Evolutionary conservation across 495 filamentous ascomycete genomes (phyloP), one percentile per base, ranked within the genome.

Genomic region (Penicillium atrosanguineum): DNA sequence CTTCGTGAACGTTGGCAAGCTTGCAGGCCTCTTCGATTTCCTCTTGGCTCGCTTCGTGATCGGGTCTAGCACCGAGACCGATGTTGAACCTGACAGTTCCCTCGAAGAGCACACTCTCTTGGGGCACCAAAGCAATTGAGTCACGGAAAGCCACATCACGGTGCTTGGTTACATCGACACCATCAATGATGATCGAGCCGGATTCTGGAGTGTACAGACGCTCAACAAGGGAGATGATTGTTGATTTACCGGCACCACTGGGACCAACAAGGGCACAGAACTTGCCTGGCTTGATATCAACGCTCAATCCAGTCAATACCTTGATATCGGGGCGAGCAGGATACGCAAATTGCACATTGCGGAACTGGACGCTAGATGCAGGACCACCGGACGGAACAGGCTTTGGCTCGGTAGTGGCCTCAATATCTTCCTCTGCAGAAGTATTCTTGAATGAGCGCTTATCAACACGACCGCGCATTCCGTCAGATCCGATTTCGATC

Each of bases 211-310:
- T 70, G 66, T 86, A 86, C 61, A 84, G 77, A 20, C 81, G 77
- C 55, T 87, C 83, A 3, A 85, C 65, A 6, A 87, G 68, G 0
- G 77, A 77, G 45, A 87, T 79, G 21, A 83, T 80, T 1, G 83
- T 83, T 3, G 77, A 80, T 63, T 87, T 87, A 31, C 84, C 84
- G 44, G 79, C 79, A 21, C 84, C 84, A 25, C 77, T 81, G 9
- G 80, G 77, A 1, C 84, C 84, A 25, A 86, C 83, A 6, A 86
- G 69, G 5, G 82, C 84, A 15, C 72, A 73, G 59, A 84, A 85
- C 55, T 84, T 72, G 11, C 82, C 80, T 0, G 81, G 79, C 12
- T 70, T 64, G 50, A 87, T 80, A 19, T 73, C 67, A 41, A 88
- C 60, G 50, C 71, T 75, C 21, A 86, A 59, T 6, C 77, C 72